Percentiles rank a stretch among this genome's conserved stretches.
These are phyloP conservation scores for Cutaneotrichosporon cutaneum DNA, from an alignment of 1,284 basidiomycete species.

Conservation along the genomic window DNA sequence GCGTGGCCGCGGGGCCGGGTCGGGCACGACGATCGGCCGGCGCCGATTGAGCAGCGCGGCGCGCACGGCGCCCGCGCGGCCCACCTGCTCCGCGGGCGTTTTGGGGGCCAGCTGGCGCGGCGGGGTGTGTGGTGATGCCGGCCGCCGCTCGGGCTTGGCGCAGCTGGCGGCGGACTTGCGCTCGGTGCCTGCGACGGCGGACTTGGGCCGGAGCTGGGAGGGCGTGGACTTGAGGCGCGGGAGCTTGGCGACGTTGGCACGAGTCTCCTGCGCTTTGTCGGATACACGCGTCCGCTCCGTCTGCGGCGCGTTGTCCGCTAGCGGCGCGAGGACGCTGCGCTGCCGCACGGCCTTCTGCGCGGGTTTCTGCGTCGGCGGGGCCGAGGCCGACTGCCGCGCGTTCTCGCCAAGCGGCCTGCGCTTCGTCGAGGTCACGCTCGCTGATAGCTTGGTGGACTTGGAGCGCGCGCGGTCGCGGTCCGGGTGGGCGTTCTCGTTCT, in stretches of 20 bases:
- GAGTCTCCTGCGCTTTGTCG: too few species aligned
- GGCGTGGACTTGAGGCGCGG: background rate
- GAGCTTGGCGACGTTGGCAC: background rate
- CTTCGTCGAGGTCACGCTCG: background rate
- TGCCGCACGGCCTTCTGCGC: background rate
- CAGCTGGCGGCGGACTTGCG: too few species aligned
- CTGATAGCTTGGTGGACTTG: background rate
- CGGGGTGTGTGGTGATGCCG: background rate
- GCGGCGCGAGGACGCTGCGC: background rate
- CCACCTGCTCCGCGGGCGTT: constrained; percentile 8
- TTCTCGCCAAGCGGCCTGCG: background rate
- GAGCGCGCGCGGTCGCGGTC: background rate
- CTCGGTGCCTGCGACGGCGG: too few species aligned
- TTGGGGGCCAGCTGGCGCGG: background rate
- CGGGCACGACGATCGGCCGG: constrained; percentile 5
- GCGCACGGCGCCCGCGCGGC: background rate
- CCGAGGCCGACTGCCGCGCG: background rate
- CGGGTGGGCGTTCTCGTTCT: background rate
- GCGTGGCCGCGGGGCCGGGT: background rate
- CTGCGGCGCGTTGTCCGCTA: background rate
- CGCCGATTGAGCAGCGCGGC: constrained; percentile 3
- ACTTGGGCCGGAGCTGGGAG: background rate
- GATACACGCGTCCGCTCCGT: too few species aligned
- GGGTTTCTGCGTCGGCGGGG: background rate
- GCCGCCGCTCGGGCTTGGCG: background rate